Evolutionary conservation across 495 filamentous ascomycete species (phyloP), one percentile per base, ranked within the genome.

Genomic region (Arthonia radiata): DNA sequence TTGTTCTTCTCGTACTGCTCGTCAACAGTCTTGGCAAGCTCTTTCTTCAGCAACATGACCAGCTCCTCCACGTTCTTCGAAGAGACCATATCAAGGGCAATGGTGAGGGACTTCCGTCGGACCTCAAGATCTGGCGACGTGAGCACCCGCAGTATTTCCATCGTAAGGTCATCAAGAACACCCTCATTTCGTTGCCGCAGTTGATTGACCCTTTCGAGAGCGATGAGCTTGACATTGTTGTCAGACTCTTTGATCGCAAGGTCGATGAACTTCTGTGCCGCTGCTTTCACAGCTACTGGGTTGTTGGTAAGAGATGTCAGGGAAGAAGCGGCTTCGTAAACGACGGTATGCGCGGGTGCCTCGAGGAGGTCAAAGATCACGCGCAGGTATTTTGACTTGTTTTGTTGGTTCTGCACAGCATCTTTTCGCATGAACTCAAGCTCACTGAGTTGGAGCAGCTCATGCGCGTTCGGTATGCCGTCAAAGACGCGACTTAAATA

Each of bases 61-160:
- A 94, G 89, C 39, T 94, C 89, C 44, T 94, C 86, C 4, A 97
- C 83, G 37, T 99, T 99, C 58, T 90, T 91, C 64, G 80, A 91
- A 0, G 81, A 82, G 8, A 94, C 78, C 86, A 99, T 93, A 37
- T 93, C 82, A 49, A 99, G 50, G 6, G 81, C 86, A 39, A 99
- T 78, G 24, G 61, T 59, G 13, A 99, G 65, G 18, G 86, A 78
- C 49, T 94, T 99, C 46, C 65, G 69, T 42, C 89, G 71, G 22
- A 99, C 83, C 46, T 94, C 89, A 34, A 99, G 73, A 50, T 99
- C 89, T 8, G 89, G 78, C 43, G 79, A 91, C 22, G 79, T 78
- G 25, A 99, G 67, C n/a, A 91, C 83, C 29, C 89, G 76, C 27
- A 99, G 56, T 34, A 94, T 80, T 41, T 94, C 89, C 83, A 99